phyloP scores from a whole-genome alignment of 176 grass and related monocot genomes.

The barley (Hordeum vulgare) region MorexV3_pseudomolecules_assembly NC_058521.1:13877604-13878103 shows the following conservation, averaged over 20 bases:
- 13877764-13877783: not conserved
- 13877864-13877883: conserved; percentile 69
- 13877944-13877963: not conserved
- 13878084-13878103: too few species aligned
- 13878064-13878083: not conserved
- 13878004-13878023: not conserved
- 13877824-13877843: conserved; percentile 30
- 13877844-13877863: conserved; percentile 70
- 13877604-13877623: not conserved
- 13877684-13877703: too few species aligned
- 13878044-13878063: not conserved
- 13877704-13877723: too few species aligned
- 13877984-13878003: not conserved
- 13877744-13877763: too few species aligned
- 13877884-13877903: conserved; percentile 35
- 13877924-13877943: not conserved
- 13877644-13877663: too few species aligned
- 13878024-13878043: too few species aligned
- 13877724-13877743: too few species aligned
- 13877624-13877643: not conserved
- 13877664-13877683: too few species aligned
- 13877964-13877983: not conserved
- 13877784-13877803: conserved; percentile 47
- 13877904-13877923: conserved; percentile 35
- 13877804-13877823: conserved; percentile 62